Percentiles rank a stretch among this genome's conserved stretches.
Evolutionary conservation across 257 asterid genomes (phyloP).

Genomic region (Pogostemon cablin): DNA sequence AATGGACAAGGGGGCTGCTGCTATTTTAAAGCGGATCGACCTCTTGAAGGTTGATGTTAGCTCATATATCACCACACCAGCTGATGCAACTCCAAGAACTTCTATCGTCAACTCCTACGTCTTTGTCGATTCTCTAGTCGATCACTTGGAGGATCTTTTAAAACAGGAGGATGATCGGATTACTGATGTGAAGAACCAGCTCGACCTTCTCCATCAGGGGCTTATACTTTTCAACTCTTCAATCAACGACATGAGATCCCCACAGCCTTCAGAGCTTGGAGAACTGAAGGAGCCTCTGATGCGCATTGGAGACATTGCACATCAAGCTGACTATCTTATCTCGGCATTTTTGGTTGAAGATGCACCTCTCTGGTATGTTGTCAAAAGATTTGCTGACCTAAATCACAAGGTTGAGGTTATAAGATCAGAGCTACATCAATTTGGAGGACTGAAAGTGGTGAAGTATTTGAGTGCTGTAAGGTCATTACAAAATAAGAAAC

Average conservation of each 20-base stretch:
- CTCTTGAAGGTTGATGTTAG: not conserved
- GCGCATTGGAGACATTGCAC: conserved; percentile 25
- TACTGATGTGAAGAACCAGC: no score
- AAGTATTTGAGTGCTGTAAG: not conserved
- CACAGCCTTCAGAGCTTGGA: not conserved
- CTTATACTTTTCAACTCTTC: not conserved
- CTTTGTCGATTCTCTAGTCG: not conserved
- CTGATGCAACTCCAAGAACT: not conserved
- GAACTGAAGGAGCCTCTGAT: conserved; percentile 2
- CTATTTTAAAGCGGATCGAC: not conserved
- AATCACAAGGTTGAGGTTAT: conserved; percentile 4
- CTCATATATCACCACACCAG: not conserved
- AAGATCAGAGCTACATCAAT: not conserved
- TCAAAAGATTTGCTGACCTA: conserved; percentile 3
- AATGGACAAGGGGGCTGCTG: not conserved
- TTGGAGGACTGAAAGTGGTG: not conserved
- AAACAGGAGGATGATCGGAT: no score
- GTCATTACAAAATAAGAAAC: not conserved
- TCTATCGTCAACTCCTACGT: not conserved
- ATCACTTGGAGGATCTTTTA: no score
- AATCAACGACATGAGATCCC: not conserved
- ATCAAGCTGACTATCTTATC: conserved; percentile 31
- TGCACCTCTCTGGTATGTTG: conserved; percentile 23
- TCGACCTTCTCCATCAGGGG: no score
- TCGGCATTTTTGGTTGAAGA: conserved; percentile 19